Evolutionary conservation across 1,139 yeast genomes (phyloP), one percentile per base, ranked within the genome.

Genomic region (Blastobotrys capitulatus): DNA sequence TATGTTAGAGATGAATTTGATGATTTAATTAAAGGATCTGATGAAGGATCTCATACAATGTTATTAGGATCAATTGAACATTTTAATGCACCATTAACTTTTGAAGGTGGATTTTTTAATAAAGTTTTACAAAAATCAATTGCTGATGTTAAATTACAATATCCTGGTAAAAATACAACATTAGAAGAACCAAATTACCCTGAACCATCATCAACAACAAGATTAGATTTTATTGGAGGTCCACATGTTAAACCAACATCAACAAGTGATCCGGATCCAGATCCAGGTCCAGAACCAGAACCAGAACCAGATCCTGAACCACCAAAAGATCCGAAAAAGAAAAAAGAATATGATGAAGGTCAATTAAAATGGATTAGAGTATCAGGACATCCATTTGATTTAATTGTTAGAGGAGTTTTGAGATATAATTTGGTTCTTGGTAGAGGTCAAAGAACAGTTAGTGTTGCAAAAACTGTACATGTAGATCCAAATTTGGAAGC

Each of bases 381-480:
- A 18, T 80, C 86, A 22, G 79, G 80, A 55, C 80, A 87, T 61
- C 96, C 96, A 12, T 90, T 90, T 66, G 96, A 89, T 54, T 71
- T 90, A 59, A 85, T 89, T 26, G 74, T 90, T 1, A 74, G 96
- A 42, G 98, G 98, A 0, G 82, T 83, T 19, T 74, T 90, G 65
- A 81, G 79, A 64, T 90, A 92, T 66, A 79, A 77, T 49, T 71
- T 90, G 46, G 92, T 95, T 1, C 73, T 90, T 31, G 66, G 67
- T 26, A 57, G 59, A 9, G 54, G 60, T 48, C 57, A 58, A n/a
- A 52, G 57, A 26, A 59, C 63, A 2, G 62, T 57, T 15, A 53
- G 63, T 36, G 58, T 62, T 44, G 54, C 66, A 44, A 53, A 57
- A 54, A 73, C 81, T 18, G 76, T 79, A 31, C 69, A 73, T 50